These are phyloP conservation scores for Betula pendula DNA, from an alignment of 306 rosid species.

Conservation along the genomic window DNA sequence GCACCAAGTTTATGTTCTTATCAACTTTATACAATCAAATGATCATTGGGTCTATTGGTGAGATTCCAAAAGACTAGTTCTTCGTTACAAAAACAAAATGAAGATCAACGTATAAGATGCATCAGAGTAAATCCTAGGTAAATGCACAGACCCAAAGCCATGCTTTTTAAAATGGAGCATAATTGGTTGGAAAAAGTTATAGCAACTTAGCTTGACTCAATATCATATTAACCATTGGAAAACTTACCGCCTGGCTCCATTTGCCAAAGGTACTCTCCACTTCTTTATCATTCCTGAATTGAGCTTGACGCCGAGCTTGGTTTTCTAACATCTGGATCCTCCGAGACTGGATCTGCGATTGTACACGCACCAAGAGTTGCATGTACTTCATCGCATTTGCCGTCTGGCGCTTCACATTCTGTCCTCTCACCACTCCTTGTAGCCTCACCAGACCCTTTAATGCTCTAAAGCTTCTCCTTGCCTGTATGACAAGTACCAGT, in stretches of 20 bases:
- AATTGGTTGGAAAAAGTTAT: neutral
- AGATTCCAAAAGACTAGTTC: neutral
- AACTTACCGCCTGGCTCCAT: constrained; percentile 66
- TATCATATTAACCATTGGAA: neutral
- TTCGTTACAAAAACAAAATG: neutral
- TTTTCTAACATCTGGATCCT: constrained; percentile 91
- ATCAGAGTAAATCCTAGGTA: neutral
- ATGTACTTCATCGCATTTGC: constrained; percentile 91
- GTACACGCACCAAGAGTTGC: constrained; percentile 92
- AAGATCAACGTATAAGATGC: neutral
- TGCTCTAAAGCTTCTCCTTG: constrained; percentile 90
- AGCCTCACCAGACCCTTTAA: constrained; percentile 93
- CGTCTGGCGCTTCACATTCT: constrained; percentile 96
- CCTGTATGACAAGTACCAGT: constrained; percentile 52
- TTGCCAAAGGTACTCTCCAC: constrained; percentile 64
- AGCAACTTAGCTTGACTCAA: neutral
- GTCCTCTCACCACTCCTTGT: constrained; percentile 98
- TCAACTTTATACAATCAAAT: neutral
- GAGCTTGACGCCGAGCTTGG: constrained; percentile 77
- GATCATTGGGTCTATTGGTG: neutral
- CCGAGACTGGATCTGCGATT: constrained; percentile 89
- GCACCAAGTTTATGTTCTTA: neutral
- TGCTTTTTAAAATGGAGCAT: neutral
- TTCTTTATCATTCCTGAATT: constrained; percentile 65
- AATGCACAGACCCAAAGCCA: neutral